Conservation (phyloP, 805 yeast genomes). For the Ogataea populi-albae region DNA sequence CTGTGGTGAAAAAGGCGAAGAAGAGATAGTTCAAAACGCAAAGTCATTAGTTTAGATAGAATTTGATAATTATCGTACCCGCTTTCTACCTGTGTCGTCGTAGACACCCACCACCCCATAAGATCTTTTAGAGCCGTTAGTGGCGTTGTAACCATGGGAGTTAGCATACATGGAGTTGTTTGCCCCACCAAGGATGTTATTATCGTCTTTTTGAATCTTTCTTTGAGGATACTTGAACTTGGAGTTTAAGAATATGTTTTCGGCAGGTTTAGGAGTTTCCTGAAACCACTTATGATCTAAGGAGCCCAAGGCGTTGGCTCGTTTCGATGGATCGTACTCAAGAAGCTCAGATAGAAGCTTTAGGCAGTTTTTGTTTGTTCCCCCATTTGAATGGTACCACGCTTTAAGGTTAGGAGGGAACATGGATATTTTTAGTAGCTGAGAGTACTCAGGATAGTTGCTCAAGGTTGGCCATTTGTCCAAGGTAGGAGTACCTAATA, state of each 20-base stretch:
- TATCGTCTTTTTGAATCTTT: conserved; percentile 83
- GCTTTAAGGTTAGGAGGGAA: conserved; percentile 69
- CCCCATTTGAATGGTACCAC: conserved; percentile 88
- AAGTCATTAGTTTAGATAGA: conserved; percentile 1
- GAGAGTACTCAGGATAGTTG: conserved; percentile 79
- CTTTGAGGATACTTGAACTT: conserved; percentile 77
- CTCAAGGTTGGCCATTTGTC: conserved; percentile 77
- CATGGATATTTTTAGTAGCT: conserved; percentile 54
- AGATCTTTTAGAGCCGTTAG: conserved; percentile 14
- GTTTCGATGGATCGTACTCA: conserved; percentile 76
- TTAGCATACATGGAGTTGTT: conserved; percentile 26
- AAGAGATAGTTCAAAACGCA: conserved; percentile 15
- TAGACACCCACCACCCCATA: conserved; percentile 11
- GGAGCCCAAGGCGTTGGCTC: conserved; percentile 78
- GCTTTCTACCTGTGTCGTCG: conserved; percentile 12
- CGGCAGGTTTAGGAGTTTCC: conserved; percentile 63
- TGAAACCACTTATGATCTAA: conserved; percentile 75
- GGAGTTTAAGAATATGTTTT: conserved; percentile 78
- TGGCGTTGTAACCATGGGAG: conserved; percentile 14
- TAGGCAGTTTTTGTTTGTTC: conserved; percentile 64
- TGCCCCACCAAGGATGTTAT: conserved; percentile 53
- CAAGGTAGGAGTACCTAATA: conserved; percentile 83
- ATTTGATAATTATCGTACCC: neutral
- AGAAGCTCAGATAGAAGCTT: conserved; percentile 61
- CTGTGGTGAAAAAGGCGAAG: conserved; percentile 21